Conservation (phyloP, 2,329 filamentous ascomycete species). For the Cladophialophora exuberans region DNA sequence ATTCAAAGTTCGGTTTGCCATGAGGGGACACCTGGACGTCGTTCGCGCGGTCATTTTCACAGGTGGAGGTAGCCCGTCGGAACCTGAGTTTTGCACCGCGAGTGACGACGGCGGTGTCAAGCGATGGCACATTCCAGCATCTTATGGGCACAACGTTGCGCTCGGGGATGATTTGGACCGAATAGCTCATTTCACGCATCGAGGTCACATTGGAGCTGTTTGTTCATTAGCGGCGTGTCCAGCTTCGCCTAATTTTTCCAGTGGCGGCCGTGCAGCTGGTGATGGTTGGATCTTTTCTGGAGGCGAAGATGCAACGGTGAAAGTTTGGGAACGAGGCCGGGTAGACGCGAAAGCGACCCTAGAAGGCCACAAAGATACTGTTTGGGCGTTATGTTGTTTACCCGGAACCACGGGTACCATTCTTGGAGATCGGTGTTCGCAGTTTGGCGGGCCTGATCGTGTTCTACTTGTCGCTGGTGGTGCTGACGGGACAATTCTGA, state of each 20-base stretch:
- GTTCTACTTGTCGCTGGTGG: constrained; percentile 89
- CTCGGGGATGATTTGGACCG: constrained; percentile 83
- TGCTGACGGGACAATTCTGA: constrained; percentile 85
- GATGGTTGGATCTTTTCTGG: constrained; percentile 99
- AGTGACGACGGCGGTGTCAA: constrained; percentile 96
- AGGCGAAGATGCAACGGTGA: constrained; percentile 87
- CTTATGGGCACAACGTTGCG: constrained; percentile 57
- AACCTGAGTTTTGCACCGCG: constrained; percentile 95
- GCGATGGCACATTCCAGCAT: constrained; percentile 88
- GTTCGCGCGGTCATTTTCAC: constrained; percentile 96
- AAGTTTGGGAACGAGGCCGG: constrained; percentile 92
- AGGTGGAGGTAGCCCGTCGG: constrained; percentile 89
- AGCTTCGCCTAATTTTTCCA: constrained; percentile 83
- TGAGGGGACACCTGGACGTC: constrained; percentile 90
- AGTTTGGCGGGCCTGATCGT: constrained; percentile 79
- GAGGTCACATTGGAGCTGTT: constrained; percentile 89
- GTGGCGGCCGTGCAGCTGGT: constrained; percentile 81
- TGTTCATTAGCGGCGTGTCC: constrained; percentile 86
- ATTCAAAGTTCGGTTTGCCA: constrained; percentile 91
- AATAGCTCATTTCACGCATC: constrained; percentile 89
- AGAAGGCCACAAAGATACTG: constrained; percentile 91
- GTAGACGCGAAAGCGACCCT: constrained; percentile 95
- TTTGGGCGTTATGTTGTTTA: constrained; percentile 93
- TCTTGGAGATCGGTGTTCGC: constrained; percentile 72
- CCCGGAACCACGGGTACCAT: constrained; percentile 79